These are phyloP conservation scores for Boletellus ananas DNA, from an alignment of 768 basidiomycete genomes.

Conservation along the genomic window DNA sequence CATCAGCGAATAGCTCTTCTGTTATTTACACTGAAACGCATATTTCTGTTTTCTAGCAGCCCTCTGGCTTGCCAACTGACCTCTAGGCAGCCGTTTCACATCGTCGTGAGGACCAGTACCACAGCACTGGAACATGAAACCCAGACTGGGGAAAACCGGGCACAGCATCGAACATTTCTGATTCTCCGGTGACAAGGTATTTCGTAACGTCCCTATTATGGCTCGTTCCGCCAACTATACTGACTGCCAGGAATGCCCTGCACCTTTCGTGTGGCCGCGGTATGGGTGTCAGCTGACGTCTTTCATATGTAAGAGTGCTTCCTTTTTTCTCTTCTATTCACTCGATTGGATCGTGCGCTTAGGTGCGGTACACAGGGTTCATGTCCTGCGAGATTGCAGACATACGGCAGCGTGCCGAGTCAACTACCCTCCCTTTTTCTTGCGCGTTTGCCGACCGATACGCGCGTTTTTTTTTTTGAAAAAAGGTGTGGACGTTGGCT, in stretches of 20 bases:
- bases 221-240: background rate
- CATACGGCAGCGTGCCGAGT: constrained; percentile 10
- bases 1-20: background rate
- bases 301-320: constrained; percentile 3
- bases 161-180: constrained; percentile 26
- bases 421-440: background rate
- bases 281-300: constrained; percentile 11
- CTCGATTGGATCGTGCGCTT: constrained; percentile 11
- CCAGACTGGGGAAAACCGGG: constrained; percentile 1
- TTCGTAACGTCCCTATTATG: constrained; percentile 18
- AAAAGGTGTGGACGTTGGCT: background rate
- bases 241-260: background rate
- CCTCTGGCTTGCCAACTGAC: background rate
- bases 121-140: constrained; percentile 11
- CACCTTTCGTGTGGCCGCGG: constrained; percentile 2
- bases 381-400: constrained; percentile 1
- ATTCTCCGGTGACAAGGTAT: constrained; percentile 15
- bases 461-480: background rate
- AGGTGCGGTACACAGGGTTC: constrained; percentile 7
- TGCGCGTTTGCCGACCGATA: background rate
- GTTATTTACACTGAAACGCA: background rate
- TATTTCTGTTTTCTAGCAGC: background rate
- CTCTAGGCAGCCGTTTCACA: background rate
- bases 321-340: constrained; percentile 6
- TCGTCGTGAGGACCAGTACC: constrained; percentile 2